phyloP scores from a whole-genome alignment of 1,139 yeast genomes.

The Hyphopichia wangnamkhiaoensis region DNA sequence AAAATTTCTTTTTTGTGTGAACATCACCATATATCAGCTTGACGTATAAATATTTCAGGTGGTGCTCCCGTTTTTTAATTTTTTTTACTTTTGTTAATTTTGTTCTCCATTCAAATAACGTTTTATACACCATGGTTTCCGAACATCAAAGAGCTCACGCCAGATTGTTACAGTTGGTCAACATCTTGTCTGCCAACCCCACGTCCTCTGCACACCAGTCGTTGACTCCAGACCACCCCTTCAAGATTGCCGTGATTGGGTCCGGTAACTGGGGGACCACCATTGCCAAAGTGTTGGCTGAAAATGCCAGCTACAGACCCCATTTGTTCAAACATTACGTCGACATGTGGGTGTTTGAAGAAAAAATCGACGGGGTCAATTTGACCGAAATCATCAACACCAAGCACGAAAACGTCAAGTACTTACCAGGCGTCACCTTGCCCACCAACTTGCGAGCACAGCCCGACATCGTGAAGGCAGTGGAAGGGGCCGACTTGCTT shows the following conservation, averaged over 20 bases:
- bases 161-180: slow-evolving; percentile 43
- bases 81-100: too few relatives aligned
- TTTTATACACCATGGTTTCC: background rate
- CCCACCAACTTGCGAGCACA: slow-evolving; percentile 82
- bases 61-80: too few relatives aligned
- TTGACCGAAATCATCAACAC: slow-evolving; percentile 86
- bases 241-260: slow-evolving; percentile 64
- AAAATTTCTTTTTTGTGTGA: background rate
- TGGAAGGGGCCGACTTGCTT: slow-evolving; percentile 73
- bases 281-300: slow-evolving; percentile 90
- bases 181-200: slow-evolving; percentile 30
- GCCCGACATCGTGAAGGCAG: slow-evolving; percentile 77
- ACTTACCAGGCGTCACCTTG: slow-evolving; percentile 76
- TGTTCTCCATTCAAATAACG: background rate
- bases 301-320: slow-evolving; percentile 71
- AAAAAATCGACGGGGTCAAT: slow-evolving; percentile 65
- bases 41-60: too few relatives aligned
- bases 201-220: slow-evolving; percentile 15
- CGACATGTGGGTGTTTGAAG: slow-evolving; percentile 95
- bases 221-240: slow-evolving; percentile 32
- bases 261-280: slow-evolving; percentile 96
- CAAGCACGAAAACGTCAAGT: slow-evolving; percentile 85
- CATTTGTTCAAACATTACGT: slow-evolving; percentile 67
- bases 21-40: too few relatives aligned
- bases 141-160: slow-evolving; percentile 17